Evolutionary conservation across 1,139 yeast species (phyloP), one percentile per base, ranked within the genome.

Genomic region (Magnusiomyces tetraspermus): DNA sequence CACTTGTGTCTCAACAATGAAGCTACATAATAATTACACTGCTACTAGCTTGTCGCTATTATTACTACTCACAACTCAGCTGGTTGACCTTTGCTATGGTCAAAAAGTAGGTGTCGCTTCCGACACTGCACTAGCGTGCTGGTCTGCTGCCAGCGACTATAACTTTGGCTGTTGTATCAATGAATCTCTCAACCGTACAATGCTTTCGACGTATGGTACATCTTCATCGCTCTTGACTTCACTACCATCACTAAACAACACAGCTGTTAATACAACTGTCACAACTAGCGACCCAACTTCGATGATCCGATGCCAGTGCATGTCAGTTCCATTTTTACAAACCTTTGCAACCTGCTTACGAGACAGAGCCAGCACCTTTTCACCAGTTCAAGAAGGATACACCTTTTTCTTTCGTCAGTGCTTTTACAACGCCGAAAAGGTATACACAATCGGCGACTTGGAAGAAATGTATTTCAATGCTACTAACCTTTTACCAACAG

Each of bases 51-150:
- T n/a, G n/a, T n/a, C n/a, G n/a, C n/a, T n/a, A n/a, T 8, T 15
- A 4, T 15, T 33, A 8, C 38, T 33, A 15, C 17, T 33, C 5
- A 15, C 38, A 33, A 13, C 38, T 4, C 38, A 33, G n/a, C 17
- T 15, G 17, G 10, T 33, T 33, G 38, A 33, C 17, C 17, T 17
- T 33, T 33, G 38, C n/a, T 38, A 10, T 19, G 54, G 54, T 26
- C 56, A 54, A 41, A 54, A 52, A 43, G 56, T 52, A 5, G 56
- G 56, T 19, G 48, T 54, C 13, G 33, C 53, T 38, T 47, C 51
- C 24, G 49, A 50, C 26, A 41, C 45, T 31, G 56, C 52, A 4
- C 36, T 54, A 19, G 56, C 56, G 3, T 54, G 56, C 31, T 54
- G 54, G 54, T 30, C 49, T 6, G 51, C 54, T 13, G 48, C 54